These are phyloP conservation scores for Anacardium occidentale DNA, from an alignment of 345 rosid genomes.

Conservation along the genomic window DNA sequence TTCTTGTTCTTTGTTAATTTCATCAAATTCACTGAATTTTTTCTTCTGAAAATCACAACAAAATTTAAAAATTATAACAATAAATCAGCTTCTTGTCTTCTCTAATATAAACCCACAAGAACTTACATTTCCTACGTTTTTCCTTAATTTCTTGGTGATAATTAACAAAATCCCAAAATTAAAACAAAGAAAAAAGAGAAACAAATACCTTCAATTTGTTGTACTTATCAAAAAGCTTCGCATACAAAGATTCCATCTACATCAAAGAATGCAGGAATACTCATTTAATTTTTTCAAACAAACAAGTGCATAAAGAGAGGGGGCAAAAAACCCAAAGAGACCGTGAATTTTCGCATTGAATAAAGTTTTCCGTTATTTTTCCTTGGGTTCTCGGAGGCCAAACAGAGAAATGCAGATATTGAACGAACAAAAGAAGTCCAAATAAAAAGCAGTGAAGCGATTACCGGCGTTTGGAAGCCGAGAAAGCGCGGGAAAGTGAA, in stretches of 20 bases:
- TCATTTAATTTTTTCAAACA: too few species aligned
- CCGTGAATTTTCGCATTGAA: not conserved
- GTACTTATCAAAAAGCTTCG: slow-evolving; percentile 70
- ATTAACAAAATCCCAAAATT: not conserved
- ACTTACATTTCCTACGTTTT: not conserved
- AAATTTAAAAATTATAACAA: not conserved
- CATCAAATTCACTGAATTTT: slow-evolving; percentile 54
- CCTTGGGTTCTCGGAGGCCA: not conserved
- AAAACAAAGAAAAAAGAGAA: not conserved
- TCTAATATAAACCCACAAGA: not conserved
- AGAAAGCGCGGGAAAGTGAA: slow-evolving; percentile 10
- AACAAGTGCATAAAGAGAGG: not conserved
- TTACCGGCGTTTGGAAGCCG: not conserved
- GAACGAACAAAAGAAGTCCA: not conserved
- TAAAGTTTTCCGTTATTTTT: not conserved
- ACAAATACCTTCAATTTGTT: slow-evolving; percentile 51
- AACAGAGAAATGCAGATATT: not conserved
- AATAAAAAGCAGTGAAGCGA: not conserved
- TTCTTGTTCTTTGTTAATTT: slow-evolving; percentile 62
- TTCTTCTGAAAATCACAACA: slow-evolving; percentile 40
- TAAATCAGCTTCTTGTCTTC: slow-evolving; percentile 5
- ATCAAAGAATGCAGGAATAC: not conserved
- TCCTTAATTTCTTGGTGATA: not conserved
- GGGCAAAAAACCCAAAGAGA: not conserved
- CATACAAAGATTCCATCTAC: slow-evolving; percentile 75